These are phyloP conservation scores for Colletotrichum camelliae DNA, from an alignment of 2,329 filamentous ascomycete species.

Conservation along the genomic window DNA sequence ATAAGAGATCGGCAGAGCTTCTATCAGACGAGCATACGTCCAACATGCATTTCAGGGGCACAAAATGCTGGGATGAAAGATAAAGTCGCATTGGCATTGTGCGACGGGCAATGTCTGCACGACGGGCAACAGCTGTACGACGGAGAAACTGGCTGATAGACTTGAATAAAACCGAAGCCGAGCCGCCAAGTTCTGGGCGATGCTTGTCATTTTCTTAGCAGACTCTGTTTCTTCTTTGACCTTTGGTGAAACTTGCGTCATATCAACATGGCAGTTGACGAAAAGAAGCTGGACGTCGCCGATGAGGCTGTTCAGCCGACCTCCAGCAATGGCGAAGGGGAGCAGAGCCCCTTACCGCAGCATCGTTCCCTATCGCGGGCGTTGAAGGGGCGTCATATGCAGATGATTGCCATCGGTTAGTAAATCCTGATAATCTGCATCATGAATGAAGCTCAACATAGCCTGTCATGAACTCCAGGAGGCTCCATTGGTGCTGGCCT, in stretches of 20 bases:
- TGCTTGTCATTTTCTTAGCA: not conserved
- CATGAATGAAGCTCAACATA: not conserved
- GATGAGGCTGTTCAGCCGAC: not conserved
- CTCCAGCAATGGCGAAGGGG: not conserved
- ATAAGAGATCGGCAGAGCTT: not conserved
- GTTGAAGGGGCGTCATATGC: conserved; percentile 51
- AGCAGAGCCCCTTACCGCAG: not conserved
- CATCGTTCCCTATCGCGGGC: not conserved
- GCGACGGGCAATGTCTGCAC: not conserved
- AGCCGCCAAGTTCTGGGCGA: not conserved
- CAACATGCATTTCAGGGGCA: not conserved
- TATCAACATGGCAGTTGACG: not conserved
- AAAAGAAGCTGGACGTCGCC: not conserved
- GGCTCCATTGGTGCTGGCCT: not conserved
- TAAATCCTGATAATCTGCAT: not conserved
- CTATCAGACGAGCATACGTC: not conserved
- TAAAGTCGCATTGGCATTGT: not conserved
- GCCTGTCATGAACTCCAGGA: not conserved
- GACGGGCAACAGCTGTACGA: not conserved
- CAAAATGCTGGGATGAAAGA: not conserved
- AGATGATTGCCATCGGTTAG: conserved; percentile 50
- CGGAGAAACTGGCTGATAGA: not conserved
- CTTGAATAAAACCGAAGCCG: not conserved
- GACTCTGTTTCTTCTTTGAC: fast-evolving
- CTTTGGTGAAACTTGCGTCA: not conserved